Evolutionary conservation across 2,329 filamentous ascomycete genomes (phyloP), one percentile per base, ranked within the genome.

Genomic region (Penicillium sp.): DNA sequence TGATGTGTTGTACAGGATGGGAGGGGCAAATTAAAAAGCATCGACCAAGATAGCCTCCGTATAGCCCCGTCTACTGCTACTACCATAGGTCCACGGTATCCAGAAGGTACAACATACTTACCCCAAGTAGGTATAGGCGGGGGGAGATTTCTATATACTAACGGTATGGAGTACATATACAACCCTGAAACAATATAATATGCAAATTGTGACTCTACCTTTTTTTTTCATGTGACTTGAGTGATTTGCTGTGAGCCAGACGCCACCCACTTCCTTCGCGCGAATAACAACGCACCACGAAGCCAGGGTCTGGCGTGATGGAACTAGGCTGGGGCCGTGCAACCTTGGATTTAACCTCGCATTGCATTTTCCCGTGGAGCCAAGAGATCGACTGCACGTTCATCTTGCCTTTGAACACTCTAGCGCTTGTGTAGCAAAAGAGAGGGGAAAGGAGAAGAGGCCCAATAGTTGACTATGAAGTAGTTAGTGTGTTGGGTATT

Each of bases 331-430:
- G 53, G 59, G 58, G 54, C 59, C 62, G 65, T 67, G 62, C 64
- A 56, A 67, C 64, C 54, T 54, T 21, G 25, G 59, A 67, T 64
- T 67, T 67, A 67, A 67, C 62, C 65, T 67, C 64, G 64, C 65
- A 67, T 67, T 67, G 65, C 65, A 67, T 67, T 61, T 56, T 66
- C 61, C 62, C 60, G 63, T 62, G 56, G 57, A 54, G 52, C 57
- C 57, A 56, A 64, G 62, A 64, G 65, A 67, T 67, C 65, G 65
- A 64, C 65, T 67, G 65, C 64, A 67, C 65, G 65, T 67, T 64
- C 64, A 67, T 65, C 63, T 64, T 59, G 50, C 54, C 42, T 57
- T 33, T 45, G 57, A 54, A 42, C 57, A 43, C 38, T 37, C 57
- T 54, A 57, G 48, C 42, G 53, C 38, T 25, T 42, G 49, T 35